Conservation (phyloP, 371 early-diverging fungal genomes). For the Haplosporangium sp. region DNA sequence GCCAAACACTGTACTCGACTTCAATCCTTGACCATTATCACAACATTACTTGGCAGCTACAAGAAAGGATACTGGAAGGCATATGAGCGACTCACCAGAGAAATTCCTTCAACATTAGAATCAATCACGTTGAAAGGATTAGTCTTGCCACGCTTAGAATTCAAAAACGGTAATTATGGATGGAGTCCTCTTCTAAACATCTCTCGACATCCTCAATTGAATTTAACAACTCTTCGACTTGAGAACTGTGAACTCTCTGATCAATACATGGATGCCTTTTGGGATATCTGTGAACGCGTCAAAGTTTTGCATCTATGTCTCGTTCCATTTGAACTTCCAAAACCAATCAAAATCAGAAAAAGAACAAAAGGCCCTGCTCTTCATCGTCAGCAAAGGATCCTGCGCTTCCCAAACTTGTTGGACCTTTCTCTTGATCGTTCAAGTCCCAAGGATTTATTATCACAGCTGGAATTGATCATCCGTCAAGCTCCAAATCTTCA, state of each 20-base stretch:
- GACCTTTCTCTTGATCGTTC: constrained; percentile 1
- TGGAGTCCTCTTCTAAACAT: constrained; percentile 5
- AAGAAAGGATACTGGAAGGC: not conserved
- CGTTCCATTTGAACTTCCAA: constrained; percentile 3
- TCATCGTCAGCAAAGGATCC: not conserved
- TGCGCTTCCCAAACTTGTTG: not conserved
- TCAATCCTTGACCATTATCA: not conserved
- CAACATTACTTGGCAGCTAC: not conserved
- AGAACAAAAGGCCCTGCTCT: not conserved
- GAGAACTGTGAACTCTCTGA: not conserved
- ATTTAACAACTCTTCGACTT: not conserved
- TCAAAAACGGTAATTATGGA: no score
- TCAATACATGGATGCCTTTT: constrained; percentile 8
- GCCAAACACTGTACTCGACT: not conserved
- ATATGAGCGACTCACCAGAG: not conserved
- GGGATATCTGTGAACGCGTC: not conserved
- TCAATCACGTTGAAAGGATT: not conserved
- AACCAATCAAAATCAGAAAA: not conserved
- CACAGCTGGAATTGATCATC: constrained; percentile 4
- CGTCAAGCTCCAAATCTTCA: not conserved
- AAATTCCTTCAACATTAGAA: not conserved
- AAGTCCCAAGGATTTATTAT: not conserved
- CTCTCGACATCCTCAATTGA: not conserved
- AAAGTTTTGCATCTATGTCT: not conserved
- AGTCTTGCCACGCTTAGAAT: not conserved